Evolutionary conservation across 2,329 filamentous ascomycete species (phyloP).

Genomic region (Aspergillus sp.): DNA sequence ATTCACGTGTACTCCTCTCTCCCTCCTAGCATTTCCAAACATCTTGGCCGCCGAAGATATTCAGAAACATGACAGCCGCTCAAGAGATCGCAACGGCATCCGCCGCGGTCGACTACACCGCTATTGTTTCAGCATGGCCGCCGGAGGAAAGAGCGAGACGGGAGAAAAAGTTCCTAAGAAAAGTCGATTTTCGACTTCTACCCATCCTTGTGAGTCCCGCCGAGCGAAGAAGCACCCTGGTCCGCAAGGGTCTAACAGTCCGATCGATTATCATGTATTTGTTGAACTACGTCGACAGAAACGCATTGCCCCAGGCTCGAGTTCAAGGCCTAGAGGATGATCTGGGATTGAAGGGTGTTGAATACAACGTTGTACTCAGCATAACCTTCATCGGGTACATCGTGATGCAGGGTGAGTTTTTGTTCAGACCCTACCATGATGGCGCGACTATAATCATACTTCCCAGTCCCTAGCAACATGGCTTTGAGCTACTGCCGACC

Average conservation of each 20-base stretch:
- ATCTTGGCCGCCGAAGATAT: too few relatives aligned
- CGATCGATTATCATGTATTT: not conserved
- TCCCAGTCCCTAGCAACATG: not conserved
- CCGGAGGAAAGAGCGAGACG: not conserved
- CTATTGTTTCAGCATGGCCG: not conserved
- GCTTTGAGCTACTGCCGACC: constrained; percentile 23
- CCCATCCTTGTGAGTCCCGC: not conserved
- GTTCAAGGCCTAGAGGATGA: constrained; percentile 46
- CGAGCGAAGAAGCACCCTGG: not conserved
- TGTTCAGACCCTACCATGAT: not conserved
- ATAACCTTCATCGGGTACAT: constrained; percentile 50
- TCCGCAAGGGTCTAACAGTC: not conserved
- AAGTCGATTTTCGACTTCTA: not conserved
- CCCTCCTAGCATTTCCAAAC: not conserved
- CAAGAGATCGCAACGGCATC: not conserved
- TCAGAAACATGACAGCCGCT: not conserved
- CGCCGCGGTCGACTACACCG: not conserved
- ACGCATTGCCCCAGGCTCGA: constrained; percentile 18
- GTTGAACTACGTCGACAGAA: not conserved
- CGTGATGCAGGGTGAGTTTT: constrained; percentile 38
- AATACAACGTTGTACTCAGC: constrained; percentile 45
- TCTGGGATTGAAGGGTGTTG: constrained; percentile 43
- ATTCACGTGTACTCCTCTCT: not conserved
- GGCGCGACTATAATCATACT: not conserved
- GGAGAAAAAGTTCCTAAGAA: not conserved